Evolutionary conservation across 768 basidiomycete genomes (phyloP).

Genomic region (Tulasnella sp.): DNA sequence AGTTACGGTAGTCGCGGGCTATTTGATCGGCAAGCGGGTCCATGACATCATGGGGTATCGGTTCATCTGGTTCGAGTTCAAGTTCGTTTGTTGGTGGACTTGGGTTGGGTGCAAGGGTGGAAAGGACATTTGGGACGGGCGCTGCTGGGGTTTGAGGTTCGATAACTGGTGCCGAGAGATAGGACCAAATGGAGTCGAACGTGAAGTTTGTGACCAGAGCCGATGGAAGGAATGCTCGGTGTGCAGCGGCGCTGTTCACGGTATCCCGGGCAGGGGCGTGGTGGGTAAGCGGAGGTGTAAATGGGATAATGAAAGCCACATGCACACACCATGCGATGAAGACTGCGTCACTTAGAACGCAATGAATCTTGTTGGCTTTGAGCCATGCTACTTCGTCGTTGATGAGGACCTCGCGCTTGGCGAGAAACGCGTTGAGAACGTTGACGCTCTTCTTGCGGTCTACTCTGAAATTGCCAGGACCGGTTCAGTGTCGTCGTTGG

Average conservation of each 20-base stretch:
- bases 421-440: constrained; percentile 52
- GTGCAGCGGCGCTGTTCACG: constrained; percentile 45
- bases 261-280: background rate
- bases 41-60: constrained; percentile 44
- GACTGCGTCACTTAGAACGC: constrained; percentile 68
- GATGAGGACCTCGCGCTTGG: constrained; percentile 46
- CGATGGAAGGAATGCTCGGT: constrained; percentile 55
- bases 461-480: constrained; percentile 34
- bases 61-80: constrained; percentile 43
- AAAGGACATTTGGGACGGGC: background rate
- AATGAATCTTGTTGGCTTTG: constrained; percentile 41
- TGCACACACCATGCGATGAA: constrained; percentile 62
- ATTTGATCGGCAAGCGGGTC: constrained; percentile 59
- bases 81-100: background rate
- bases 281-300: background rate
- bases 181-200: constrained; percentile 77
- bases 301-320: background rate
- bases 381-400: constrained; percentile 55
- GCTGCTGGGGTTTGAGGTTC: constrained; percentile 29
- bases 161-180: constrained; percentile 52
- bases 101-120: background rate
- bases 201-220: constrained; percentile 75
- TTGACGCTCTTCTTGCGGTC: constrained; percentile 63
- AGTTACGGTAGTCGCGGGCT: constrained; percentile 56
- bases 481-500: background rate